Base-by-base conservation (phyloP, 495 filamentous ascomycete genomes). In the Penicillium egyptiacum region DNA sequence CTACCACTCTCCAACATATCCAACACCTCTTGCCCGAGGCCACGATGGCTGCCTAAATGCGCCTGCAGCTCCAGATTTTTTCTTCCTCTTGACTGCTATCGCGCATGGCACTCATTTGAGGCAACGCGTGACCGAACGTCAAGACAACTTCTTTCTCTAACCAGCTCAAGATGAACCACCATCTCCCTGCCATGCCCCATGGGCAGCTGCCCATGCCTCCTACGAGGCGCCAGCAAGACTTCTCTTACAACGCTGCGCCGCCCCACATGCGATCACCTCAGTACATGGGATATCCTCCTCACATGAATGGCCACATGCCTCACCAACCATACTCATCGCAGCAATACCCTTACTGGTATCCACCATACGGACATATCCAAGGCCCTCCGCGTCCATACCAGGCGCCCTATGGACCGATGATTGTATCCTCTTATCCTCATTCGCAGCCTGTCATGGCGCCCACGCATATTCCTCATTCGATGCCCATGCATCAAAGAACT, bases 81-180 rank as follows among this genome's bases (percentile, higher is more conserved):
- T 26, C 53, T 63, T 57, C 53, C 60, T 60, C 58, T 58, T 58
- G 63, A 64, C 50, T 53, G 31, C 37, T 39, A 55, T 59, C 54
- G 71, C 74, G 70, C 66, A 77, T 79, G 76, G 75, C 75, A 72
- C 63, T 70, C 69, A 61, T 74, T 39, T 68, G 72, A 75, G 68
- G 72, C 66, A 74, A 72, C 68, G 71, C 70, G 73, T 75, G 73
- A 69, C 59, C 72, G 54, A 71, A 68, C 56, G 68, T 71, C 65
- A 69, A 75, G 69, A 66, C 75, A 69, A 71, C 35, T 52, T 67
- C 53, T 65, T 57, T 63, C 55, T 67, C 59, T 50, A 70, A 70
- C 65, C 70, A 64, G 63, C 67, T 73, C 73, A 76, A 73, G 69
- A 84, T 84, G 77, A 84, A 82, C 67, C 76, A 79, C 62, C 77